Evolutionary conservation across 176 grass and related monocot species (phyloP).

Genomic region (Chloris gayana): DNA sequence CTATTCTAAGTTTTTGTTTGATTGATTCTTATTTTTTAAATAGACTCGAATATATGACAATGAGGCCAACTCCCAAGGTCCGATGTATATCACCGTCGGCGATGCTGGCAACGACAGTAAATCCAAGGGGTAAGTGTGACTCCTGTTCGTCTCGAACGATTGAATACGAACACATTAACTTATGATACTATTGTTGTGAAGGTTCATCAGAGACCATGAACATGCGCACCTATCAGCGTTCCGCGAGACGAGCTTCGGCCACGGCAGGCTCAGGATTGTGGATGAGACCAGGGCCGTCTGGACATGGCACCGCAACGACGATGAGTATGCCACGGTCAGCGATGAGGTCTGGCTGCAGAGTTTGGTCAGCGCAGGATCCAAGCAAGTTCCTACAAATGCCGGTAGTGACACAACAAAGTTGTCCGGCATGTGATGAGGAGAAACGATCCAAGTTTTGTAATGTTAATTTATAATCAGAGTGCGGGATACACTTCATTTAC

Average conservation of each 20-base stretch:
- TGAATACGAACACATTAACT: background rate
- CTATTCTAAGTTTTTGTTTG: too few relatives aligned
- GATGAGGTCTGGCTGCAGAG: slow-evolving; percentile 71
- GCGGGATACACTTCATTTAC: too few relatives aligned
- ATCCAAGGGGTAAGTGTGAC: slow-evolving; percentile 50
- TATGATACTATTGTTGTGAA: slow-evolving; percentile 8
- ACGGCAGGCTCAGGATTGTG: slow-evolving; percentile 55
- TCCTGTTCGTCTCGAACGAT: background rate
- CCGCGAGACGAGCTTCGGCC: slow-evolving; percentile 76
- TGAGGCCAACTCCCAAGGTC: slow-evolving; percentile 43
- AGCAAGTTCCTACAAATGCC: too few relatives aligned
- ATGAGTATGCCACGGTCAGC: slow-evolving; percentile 28
- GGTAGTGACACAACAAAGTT: too few relatives aligned
- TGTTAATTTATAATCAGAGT: too few relatives aligned
- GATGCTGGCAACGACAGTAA: slow-evolving; percentile 64
- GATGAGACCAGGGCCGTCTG: too few relatives aligned
- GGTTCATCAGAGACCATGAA: slow-evolving; percentile 54
- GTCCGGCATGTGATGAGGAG: too few relatives aligned
- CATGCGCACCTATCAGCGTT: slow-evolving; percentile 50
- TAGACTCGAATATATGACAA: slow-evolving; percentile 58
- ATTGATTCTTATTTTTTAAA: too few relatives aligned
- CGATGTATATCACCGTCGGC: slow-evolving; percentile 74
- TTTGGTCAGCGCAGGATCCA: background rate
- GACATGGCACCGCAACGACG: slow-evolving; percentile 78
- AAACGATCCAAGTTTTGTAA: too few relatives aligned